Percentiles rank a stretch among this genome's conserved stretches.
These are phyloP conservation scores for Phytophthora meadii DNA, from an alignment of 352 stramenopile genomes.

Conservation along the genomic window DNA sequence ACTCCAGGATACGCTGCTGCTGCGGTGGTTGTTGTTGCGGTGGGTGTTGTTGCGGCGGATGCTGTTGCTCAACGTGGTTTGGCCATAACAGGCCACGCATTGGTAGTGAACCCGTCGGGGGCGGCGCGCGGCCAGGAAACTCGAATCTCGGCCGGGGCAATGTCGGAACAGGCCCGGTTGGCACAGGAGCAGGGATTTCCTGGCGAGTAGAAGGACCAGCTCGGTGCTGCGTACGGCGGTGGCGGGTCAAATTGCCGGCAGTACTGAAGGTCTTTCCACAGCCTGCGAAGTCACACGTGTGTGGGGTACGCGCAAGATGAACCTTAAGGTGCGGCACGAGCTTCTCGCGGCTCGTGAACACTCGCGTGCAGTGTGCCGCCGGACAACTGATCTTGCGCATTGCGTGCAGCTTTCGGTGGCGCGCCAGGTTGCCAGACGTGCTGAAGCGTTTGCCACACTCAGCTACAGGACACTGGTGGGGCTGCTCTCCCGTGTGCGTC, in stretches of 20 bases:
- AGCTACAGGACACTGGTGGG: constrained; percentile 64
- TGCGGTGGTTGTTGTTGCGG: constrained; percentile 31
- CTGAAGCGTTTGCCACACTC: constrained; percentile 71
- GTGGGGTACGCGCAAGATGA: constrained; percentile 54
- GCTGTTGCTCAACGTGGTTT: constrained; percentile 25
- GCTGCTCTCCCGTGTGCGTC: constrained; percentile 86
- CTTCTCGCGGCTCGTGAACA: constrained; percentile 59
- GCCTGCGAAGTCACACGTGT: constrained; percentile 58
- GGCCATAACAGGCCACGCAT: constrained; percentile 49
- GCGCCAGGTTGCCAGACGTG: constrained; percentile 64
- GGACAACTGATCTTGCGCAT: constrained; percentile 55
- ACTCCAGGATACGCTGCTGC: constrained; percentile 42
- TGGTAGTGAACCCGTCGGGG: constrained; percentile 33
- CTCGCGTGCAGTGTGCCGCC: constrained; percentile 45
- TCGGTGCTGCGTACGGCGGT: constrained; percentile 66
- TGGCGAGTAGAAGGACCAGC: constrained; percentile 21
- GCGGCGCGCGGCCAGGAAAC: constrained; percentile 29
- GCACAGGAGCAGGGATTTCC: constrained; percentile 1
- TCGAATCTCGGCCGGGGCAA: constrained; percentile 40
- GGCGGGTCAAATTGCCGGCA: constrained; percentile 64
- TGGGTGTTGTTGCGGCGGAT: no score
- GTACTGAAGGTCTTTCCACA: constrained; percentile 75
- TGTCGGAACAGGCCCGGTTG: constrained; percentile 10
- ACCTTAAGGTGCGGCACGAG: constrained; percentile 57
- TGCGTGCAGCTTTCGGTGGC: constrained; percentile 58